Evolutionary conservation across 164 flowering plant genomes (phyloP).

Genomic region (Macadamia tetraphylla): DNA sequence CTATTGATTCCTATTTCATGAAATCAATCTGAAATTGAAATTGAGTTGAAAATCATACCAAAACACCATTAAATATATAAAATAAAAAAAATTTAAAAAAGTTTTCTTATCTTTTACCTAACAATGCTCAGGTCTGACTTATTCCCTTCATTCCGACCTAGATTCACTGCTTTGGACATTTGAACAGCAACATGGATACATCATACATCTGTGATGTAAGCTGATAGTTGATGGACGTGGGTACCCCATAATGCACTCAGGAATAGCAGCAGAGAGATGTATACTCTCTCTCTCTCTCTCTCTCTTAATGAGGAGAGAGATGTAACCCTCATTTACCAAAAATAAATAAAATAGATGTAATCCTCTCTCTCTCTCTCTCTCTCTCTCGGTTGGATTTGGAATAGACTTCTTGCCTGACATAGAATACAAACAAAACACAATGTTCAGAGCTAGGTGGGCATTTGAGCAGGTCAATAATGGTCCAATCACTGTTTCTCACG

Average conservation of each 20-base stretch:
- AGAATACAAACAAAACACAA: constrained; percentile 3
- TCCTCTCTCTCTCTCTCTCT: not conserved
- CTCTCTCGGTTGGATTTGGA: constrained; percentile 2
- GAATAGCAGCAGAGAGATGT: not conserved
- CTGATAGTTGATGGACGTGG: constrained; percentile 9
- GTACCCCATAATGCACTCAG: not conserved
- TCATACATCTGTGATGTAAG: not conserved
- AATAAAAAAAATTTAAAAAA: no score
- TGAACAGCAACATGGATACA: no score
- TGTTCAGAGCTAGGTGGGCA: not conserved
- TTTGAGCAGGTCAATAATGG: not conserved
- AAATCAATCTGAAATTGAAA: no score
- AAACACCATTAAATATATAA: no score
- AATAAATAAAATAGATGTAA: not conserved
- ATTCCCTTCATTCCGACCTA: no score
- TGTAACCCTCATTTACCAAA: constrained; percentile 2
- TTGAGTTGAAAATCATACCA: no score
- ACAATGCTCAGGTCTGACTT: no score
- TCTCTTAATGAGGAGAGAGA: constrained; percentile 1
- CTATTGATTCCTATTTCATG: no score
- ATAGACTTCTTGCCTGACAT: not conserved
- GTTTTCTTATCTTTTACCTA: no score
- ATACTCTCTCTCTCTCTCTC: not conserved
- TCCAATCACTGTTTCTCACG: constrained; percentile 5
- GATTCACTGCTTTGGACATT: no score